Conservation (phyloP, 176 grass and related monocot species). For the Thalia dealbata region DNA sequence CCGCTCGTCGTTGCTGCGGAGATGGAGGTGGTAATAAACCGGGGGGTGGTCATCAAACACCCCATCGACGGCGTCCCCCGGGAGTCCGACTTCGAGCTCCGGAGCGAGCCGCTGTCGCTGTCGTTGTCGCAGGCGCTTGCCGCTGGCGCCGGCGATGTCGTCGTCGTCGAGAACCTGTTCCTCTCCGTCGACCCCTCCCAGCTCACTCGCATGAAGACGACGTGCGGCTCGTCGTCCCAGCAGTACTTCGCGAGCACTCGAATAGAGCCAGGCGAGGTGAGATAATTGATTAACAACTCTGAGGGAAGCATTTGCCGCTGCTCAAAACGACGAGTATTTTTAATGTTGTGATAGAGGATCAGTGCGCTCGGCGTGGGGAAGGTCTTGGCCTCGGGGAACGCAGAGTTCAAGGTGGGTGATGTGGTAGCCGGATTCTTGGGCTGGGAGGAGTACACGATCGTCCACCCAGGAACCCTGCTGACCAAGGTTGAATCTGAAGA, state of each 20-base stretch:
- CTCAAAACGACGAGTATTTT: no score
- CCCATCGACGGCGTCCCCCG: conserved; percentile 35
- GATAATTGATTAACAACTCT: neutral
- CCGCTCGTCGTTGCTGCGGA: neutral
- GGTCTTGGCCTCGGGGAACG: conserved; percentile 37
- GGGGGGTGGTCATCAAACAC: conserved; percentile 30
- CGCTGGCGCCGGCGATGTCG: conserved; percentile 26
- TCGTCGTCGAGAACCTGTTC: conserved; percentile 45
- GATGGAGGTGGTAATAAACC: conserved; percentile 41
- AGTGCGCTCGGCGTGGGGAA: conserved; percentile 27
- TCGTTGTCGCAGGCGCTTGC: no score
- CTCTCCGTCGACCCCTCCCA: conserved; percentile 59
- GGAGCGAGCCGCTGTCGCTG: conserved; percentile 2
- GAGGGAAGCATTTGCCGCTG: no score
- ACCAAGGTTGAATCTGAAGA: conserved; percentile 12
- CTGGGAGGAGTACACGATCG: conserved; percentile 57
- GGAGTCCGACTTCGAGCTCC: conserved; percentile 39
- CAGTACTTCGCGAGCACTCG: neutral
- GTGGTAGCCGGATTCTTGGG: conserved; percentile 37
- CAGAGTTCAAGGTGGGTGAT: conserved; percentile 28
- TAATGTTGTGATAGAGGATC: conserved; percentile 30
- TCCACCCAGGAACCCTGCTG: conserved; percentile 7
- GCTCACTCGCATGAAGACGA: conserved; percentile 64
- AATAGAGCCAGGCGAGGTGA: conserved; percentile 37
- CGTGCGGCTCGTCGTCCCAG: conserved; percentile 28